phyloP scores from a whole-genome alignment of 805 yeast species.

The Kodamaea fukazawae region DNA sequence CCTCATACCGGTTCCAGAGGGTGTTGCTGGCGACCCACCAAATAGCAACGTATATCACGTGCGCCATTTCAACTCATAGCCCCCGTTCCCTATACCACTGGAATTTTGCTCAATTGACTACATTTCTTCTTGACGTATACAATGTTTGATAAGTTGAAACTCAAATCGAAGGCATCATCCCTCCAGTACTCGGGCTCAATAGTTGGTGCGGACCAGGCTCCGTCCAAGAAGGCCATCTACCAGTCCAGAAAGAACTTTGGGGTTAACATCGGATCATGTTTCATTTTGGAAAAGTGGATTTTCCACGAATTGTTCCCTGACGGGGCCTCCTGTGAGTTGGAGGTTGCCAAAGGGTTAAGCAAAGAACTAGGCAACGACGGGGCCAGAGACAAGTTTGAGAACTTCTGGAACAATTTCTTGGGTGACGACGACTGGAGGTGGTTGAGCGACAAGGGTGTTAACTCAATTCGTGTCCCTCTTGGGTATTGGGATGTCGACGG shows the following conservation, averaged over 20 bases:
- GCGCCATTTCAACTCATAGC: background rate
- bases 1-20: too few relatives aligned
- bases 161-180: constrained; percentile 26
- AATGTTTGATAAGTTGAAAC: constrained; percentile 34
- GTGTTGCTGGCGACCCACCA: too few relatives aligned
- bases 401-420: constrained; percentile 66
- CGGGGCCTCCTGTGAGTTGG: constrained; percentile 65
- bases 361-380: constrained; percentile 50
- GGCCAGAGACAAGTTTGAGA: constrained; percentile 51
- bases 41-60: background rate
- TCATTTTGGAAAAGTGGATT: constrained; percentile 80
- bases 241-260: constrained; percentile 69
- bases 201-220: constrained; percentile 32
- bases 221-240: constrained; percentile 48
- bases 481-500: constrained; percentile 88
- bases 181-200: constrained; percentile 29
- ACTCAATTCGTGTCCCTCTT: constrained; percentile 79
- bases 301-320: constrained; percentile 59
- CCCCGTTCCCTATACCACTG: background rate
- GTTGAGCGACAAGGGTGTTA: constrained; percentile 65
- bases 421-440: constrained; percentile 77
- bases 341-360: constrained; percentile 56
- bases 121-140: background rate
- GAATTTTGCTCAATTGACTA: background rate
- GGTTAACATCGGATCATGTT: constrained; percentile 80